A percentile compares a stretch with the other conserved stretches of the same genome.
phyloP scores from a whole-genome alignment of 495 filamentous ascomycete species.

The Articulospora tetracladia region DNA sequence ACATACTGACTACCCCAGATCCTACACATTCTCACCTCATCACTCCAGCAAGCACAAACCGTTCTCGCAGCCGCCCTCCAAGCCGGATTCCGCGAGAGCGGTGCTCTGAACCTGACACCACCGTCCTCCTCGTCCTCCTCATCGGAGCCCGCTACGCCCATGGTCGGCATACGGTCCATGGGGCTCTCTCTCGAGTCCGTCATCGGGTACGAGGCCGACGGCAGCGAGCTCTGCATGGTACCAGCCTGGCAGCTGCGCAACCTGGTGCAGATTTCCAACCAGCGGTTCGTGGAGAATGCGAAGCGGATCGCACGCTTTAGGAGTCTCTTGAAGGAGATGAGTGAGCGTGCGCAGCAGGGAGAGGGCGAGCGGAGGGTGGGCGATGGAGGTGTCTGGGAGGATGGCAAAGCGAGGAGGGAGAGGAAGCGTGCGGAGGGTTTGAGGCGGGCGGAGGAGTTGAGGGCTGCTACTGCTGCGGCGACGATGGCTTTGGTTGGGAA shows the following conservation, averaged over 20 bases:
- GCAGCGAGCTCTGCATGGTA: slow-evolving; percentile 30
- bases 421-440: slow-evolving; percentile 29
- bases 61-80: slow-evolving; percentile 69
- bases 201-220: slow-evolving; percentile 50
- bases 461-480: too few relatives aligned
- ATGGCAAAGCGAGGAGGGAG: slow-evolving; percentile 20
- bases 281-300: slow-evolving; percentile 70
- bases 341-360: slow-evolving; percentile 6
- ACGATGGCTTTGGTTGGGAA: not conserved
- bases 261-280: slow-evolving; percentile 66
- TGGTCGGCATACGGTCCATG: slow-evolving; percentile 78
- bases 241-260: slow-evolving; percentile 44
- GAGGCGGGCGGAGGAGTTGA: slow-evolving; percentile 14
- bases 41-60: slow-evolving; percentile 63
- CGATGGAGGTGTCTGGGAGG: slow-evolving; percentile 56
- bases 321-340: slow-evolving; percentile 32
- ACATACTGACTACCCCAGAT: slow-evolving; percentile 51
- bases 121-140: slow-evolving; percentile 2
- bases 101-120: slow-evolving; percentile 48
- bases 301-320: slow-evolving; percentile 65
- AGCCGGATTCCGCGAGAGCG: slow-evolving; percentile 87
- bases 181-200: slow-evolving; percentile 77
- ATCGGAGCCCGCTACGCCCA: slow-evolving; percentile 43
- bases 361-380: slow-evolving; percentile 28
- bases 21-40: slow-evolving; percentile 77